These are phyloP conservation scores for Corymbia maculata DNA, from an alignment of 345 rosid species.

Conservation along the genomic window DNA sequence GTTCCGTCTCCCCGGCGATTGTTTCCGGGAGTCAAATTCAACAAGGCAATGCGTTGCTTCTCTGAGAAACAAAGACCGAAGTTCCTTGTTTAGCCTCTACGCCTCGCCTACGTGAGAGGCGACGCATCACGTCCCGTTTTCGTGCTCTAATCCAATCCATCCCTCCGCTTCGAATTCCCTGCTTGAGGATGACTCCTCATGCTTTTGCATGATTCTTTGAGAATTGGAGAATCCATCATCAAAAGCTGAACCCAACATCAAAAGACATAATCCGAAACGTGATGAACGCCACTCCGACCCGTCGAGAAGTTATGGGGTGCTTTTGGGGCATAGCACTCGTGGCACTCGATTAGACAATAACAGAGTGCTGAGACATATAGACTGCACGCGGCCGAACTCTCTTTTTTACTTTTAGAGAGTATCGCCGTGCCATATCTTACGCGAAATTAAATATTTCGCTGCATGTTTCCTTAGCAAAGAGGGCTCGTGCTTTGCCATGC, in stretches of 20 bases:
- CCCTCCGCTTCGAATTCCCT: not conserved
- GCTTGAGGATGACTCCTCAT: not conserved
- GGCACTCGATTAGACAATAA: not conserved
- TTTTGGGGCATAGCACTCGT: not conserved
- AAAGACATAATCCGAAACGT: not conserved
- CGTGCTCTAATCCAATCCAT: not conserved
- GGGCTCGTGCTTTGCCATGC: not conserved
- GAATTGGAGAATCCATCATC: not conserved
- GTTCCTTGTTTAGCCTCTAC: slow-evolving; percentile 22
- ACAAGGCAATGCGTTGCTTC: not conserved
- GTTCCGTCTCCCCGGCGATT: not conserved
- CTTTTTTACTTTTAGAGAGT: not conserved
- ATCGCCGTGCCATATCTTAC: not conserved
- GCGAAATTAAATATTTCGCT: not conserved
- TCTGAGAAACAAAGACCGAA: not conserved
- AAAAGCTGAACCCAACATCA: not conserved
- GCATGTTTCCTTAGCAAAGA: no score
- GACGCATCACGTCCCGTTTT: not conserved
- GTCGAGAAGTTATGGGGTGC: not conserved
- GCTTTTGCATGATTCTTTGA: not conserved
- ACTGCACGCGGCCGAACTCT: not conserved
- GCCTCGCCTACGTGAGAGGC: not conserved
- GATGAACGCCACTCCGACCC: not conserved
- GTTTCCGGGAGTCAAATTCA: not conserved
- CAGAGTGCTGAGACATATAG: not conserved